Evolutionary conservation across 2,329 filamentous ascomycete genomes (phyloP).

Genomic region (Capronia americana): DNA sequence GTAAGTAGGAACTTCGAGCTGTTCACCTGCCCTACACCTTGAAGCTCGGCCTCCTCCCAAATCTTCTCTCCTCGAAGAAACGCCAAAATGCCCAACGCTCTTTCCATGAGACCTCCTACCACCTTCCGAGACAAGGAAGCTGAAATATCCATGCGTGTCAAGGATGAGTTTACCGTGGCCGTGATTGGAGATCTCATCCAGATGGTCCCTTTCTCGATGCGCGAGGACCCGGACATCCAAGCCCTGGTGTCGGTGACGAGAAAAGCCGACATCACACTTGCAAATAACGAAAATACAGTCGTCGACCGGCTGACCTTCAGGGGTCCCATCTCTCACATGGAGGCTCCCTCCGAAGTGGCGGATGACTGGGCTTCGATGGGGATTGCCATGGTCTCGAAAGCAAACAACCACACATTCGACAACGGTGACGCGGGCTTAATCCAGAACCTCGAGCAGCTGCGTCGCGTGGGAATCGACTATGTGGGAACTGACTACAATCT

Average conservation of each 20-base stretch:
- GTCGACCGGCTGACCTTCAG: conserved; percentile 13
- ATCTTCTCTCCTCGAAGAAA: too few species aligned
- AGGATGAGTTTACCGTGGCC: conserved; percentile 3
- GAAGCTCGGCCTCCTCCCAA: too few species aligned
- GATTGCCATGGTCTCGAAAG: conserved; percentile 16
- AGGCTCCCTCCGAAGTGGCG: conserved; percentile 1
- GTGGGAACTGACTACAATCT: conserved; percentile 14
- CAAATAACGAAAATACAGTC: conserved; percentile 13
- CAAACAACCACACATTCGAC: conserved; percentile 16
- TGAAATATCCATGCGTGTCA: conserved; percentile 11
- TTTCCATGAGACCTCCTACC: conserved; percentile 5
- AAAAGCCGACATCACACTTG: conserved; percentile 8
- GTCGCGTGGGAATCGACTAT: conserved; percentile 12
- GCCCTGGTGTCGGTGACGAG: conserved; percentile 1
- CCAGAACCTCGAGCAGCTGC: conserved; percentile 9
- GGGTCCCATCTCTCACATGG: conserved; percentile 12
- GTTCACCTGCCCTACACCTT: too few species aligned
- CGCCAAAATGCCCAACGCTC: conserved; percentile 7
- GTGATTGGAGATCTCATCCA: conserved; percentile 14
- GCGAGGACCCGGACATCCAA: conserved; percentile 11
- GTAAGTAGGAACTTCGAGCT: too few species aligned
- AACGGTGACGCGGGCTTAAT: conserved; percentile 6
- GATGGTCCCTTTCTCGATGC: conserved; percentile 3
- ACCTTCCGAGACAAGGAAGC: conserved; percentile 7
- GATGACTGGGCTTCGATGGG: conserved; percentile 13